Conservation (phyloP, 306 rosid species). For the Aeschynomene evenia region DNA sequence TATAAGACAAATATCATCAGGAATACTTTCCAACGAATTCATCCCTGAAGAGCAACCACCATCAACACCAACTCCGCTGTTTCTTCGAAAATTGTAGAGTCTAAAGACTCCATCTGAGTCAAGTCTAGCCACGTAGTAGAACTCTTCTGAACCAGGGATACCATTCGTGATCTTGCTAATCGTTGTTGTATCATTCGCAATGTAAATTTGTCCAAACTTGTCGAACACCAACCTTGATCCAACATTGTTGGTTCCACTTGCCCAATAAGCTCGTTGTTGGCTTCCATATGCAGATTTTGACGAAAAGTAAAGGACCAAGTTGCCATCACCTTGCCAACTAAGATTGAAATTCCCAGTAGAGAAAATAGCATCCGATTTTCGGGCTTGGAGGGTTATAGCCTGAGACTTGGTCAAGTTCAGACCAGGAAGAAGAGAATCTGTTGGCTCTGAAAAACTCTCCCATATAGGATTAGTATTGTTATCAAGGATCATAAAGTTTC, state of each 20-base stretch:
- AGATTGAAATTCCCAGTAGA: slow-evolving; percentile 34
- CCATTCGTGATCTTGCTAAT: neutral
- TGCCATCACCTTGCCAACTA: neutral
- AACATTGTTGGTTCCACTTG: neutral
- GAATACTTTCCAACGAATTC: neutral
- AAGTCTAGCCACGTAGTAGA: slow-evolving; percentile 32
- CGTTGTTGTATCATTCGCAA: neutral
- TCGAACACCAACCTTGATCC: slow-evolving; percentile 17
- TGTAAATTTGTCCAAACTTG: slow-evolving; percentile 27
- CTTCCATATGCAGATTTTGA: neutral
- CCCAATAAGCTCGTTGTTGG: neutral
- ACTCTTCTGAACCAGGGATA: neutral
- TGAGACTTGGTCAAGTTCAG: slow-evolving; percentile 22
- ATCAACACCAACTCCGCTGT: too few species aligned
- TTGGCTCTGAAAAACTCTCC: neutral
- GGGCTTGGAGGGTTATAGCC: neutral
- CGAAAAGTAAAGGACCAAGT: neutral
- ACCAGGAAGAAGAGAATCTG: slow-evolving; percentile 35
- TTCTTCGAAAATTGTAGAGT: neutral
- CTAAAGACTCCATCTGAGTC: neutral
- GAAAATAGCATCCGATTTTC: slow-evolving; percentile 11
- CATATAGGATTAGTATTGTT: neutral
- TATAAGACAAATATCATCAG: too few species aligned
- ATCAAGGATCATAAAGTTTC: neutral
- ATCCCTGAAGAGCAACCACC: neutral